Evolutionary conservation across 2,329 filamentous ascomycete genomes (phyloP).

Genomic region (Periconia digitata): DNA sequence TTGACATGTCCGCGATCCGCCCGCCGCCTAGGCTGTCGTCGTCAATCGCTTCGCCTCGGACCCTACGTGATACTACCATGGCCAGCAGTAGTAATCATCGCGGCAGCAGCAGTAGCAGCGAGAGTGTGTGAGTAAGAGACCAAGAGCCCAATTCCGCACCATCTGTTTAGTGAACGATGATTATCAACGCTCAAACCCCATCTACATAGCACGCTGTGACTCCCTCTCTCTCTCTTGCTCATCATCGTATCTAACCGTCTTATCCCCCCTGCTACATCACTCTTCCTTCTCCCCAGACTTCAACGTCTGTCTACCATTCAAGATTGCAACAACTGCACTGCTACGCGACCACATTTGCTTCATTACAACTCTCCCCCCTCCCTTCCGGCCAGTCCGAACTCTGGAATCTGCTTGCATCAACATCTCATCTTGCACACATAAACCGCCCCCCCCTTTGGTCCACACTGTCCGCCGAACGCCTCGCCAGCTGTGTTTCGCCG

Average conservation of each 20-base stretch:
- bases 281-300: conserved; percentile 6
- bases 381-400: conserved; percentile 8
- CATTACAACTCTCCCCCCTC: conserved; percentile 1
- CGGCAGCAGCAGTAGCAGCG: too few species aligned
- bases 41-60: neutral
- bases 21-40: too few species aligned
- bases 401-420: conserved; percentile 30
- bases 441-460: conserved; percentile 12
- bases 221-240: too few species aligned
- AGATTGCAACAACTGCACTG: conserved; percentile 10
- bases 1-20: neutral
- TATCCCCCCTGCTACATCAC: conserved; percentile 7
- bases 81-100: too few species aligned
- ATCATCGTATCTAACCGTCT: neutral
- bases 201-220: too few species aligned
- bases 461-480: conserved; percentile 21
- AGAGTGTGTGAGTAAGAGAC: too few species aligned
- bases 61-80: neutral
- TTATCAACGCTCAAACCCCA: too few species aligned
- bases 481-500: conserved; percentile 39
- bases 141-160: too few species aligned
- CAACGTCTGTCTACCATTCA: too few species aligned
- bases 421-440: conserved; percentile 12
- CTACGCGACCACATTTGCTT: neutral
- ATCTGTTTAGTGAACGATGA: too few species aligned